These are phyloP conservation scores for Trichoderma cornu-damae DNA, from an alignment of 2,329 filamentous ascomycete genomes.

Conservation along the genomic window DNA sequence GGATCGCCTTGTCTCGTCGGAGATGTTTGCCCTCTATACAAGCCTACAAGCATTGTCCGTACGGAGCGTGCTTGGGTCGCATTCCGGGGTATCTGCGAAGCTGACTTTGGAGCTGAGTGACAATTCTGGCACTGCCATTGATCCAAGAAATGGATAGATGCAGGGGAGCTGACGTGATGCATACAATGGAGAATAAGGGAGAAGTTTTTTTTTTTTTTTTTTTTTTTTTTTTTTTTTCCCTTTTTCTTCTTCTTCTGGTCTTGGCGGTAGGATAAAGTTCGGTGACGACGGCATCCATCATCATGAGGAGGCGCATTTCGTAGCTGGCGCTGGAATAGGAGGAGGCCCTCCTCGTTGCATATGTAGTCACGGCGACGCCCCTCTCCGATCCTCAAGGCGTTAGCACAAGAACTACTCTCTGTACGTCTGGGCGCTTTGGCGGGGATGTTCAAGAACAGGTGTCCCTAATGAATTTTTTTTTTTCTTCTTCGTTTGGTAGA, in stretches of 20 bases:
- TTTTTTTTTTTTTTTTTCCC: too few species aligned
- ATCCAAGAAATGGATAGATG: too few species aligned
- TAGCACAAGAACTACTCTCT: not conserved
- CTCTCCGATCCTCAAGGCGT: not conserved
- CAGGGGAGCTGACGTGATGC: not conserved
- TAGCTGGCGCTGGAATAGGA: not conserved
- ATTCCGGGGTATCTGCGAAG: too few species aligned
- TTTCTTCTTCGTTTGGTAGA: too few species aligned
- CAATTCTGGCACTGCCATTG: not conserved
- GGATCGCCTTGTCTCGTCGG: not conserved
- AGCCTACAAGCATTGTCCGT: too few species aligned
- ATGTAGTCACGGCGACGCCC: slow-evolving; percentile 12
- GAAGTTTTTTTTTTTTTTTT: too few species aligned
- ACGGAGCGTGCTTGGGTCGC: too few species aligned
- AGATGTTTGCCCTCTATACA: not conserved
- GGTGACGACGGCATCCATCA: not conserved
- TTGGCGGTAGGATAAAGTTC: too few species aligned
- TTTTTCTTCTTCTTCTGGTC: too few species aligned
- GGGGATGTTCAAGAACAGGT: not conserved
- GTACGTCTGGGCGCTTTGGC: not conserved
- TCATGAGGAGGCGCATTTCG: not conserved
- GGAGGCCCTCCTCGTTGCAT: not conserved
- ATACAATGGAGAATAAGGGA: too few species aligned
- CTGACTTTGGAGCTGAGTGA: not conserved
- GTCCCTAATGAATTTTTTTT: not conserved